Conservation (phyloP, 1,284 basidiomycete genomes). For the Earliella scabrosa region DNA sequence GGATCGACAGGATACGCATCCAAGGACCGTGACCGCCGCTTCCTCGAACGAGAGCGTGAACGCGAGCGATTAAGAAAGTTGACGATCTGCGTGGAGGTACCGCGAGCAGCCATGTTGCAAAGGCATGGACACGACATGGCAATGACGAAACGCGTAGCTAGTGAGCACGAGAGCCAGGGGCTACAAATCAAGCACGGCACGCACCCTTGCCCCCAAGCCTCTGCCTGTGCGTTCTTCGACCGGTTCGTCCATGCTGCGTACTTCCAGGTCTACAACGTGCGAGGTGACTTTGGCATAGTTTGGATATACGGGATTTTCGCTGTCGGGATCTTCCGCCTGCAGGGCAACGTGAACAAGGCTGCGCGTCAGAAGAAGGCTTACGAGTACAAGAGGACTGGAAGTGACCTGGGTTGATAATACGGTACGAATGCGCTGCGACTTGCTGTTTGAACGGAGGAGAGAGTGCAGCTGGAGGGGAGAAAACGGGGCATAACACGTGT, state of each 20-base stretch:
- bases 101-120: conserved; percentile 19
- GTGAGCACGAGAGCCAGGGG: conserved; percentile 12
- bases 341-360: conserved; percentile 18
- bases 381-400: conserved; percentile 6
- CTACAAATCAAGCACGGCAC: conserved; percentile 9
- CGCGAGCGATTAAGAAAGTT: conserved; percentile 40
- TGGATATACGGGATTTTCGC: conserved; percentile 22
- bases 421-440: conserved; percentile 26
- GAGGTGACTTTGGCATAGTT: conserved; percentile 26
- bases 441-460: conserved; percentile 38
- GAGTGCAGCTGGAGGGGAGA: conserved; percentile 35
- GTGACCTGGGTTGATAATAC: conserved; percentile 31
- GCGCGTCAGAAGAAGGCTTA: conserved; percentile 15
- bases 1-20: conserved; percentile 31
- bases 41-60: conserved; percentile 38
- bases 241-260: conserved; percentile 28
- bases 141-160: neutral
- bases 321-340: conserved; percentile 27
- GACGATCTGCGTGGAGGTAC: conserved; percentile 32
- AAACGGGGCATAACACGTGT: conserved; percentile 40
- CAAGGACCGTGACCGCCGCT: conserved; percentile 37
- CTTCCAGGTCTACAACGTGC: conserved; percentile 27
- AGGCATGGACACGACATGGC: conserved; percentile 16
- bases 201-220: conserved; percentile 34
- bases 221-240: conserved; percentile 32